Evolutionary conservation across 2,329 filamentous ascomycete genomes (phyloP).

Genomic region (Epicoccum nigrum): DNA sequence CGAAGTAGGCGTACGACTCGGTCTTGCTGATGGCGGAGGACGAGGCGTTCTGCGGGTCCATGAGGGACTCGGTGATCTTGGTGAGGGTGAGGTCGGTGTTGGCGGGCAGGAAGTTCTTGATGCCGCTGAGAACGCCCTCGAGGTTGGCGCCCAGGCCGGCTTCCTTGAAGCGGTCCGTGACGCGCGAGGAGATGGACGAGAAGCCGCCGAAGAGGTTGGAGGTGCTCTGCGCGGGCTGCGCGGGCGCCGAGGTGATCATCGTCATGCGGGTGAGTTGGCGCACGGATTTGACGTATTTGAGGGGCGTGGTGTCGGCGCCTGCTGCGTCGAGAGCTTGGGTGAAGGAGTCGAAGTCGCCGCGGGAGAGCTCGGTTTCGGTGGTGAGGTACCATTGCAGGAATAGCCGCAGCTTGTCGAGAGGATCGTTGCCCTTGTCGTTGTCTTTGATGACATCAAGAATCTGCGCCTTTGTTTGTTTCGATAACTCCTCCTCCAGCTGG

Average conservation of each 20-base stretch:
- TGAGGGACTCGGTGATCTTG: slow-evolving; percentile 96
- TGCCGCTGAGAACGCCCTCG: slow-evolving; percentile 90
- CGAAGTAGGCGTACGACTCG: slow-evolving; percentile 96
- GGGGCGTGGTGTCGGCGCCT: slow-evolving; percentile 75
- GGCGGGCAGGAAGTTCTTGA: slow-evolving; percentile 96
- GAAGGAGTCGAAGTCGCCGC: slow-evolving; percentile 83
- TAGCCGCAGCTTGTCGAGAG: slow-evolving; percentile 86
- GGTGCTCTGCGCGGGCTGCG: slow-evolving; percentile 67
- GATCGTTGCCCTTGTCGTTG: slow-evolving; percentile 78
- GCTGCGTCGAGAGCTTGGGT: slow-evolving; percentile 79
- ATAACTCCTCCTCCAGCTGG: slow-evolving; percentile 90
- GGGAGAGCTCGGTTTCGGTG: slow-evolving; percentile 84
- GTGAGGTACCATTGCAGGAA: slow-evolving; percentile 95
- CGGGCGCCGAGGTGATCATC: slow-evolving; percentile 86
- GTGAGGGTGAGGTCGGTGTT: slow-evolving; percentile 96
- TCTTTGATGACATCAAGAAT: slow-evolving; percentile 87
- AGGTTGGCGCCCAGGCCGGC: slow-evolving; percentile 86
- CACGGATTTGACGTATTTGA: slow-evolving; percentile 81
- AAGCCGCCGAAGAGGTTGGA: slow-evolving; percentile 91
- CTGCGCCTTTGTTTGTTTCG: slow-evolving; percentile 88
- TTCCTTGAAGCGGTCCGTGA: slow-evolving; percentile 93
- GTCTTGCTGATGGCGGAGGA: slow-evolving; percentile 95
- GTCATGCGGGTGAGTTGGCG: slow-evolving; percentile 97
- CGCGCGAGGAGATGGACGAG: slow-evolving; percentile 85
- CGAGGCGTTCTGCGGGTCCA: slow-evolving; percentile 90